Conservation (phyloP, 2,329 filamentous ascomycete species). For the Teratosphaeria gauchensis region DNA sequence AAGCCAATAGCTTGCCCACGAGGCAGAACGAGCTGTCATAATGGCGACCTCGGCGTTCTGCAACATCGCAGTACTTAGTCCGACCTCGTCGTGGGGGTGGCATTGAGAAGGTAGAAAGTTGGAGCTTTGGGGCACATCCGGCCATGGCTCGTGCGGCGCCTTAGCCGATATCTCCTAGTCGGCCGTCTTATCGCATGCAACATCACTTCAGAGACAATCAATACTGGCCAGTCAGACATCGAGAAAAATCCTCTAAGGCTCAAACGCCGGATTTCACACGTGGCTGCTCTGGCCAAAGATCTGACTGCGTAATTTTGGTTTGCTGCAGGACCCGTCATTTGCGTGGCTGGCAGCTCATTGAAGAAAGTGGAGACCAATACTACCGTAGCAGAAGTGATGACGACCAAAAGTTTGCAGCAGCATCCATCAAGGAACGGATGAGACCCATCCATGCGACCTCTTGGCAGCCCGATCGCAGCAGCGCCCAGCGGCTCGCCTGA, state of each 20-base stretch:
- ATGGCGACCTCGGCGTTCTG: background rate
- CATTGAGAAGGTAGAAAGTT: background rate
- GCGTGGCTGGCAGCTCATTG: background rate
- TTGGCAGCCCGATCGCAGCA: background rate
- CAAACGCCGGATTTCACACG: background rate
- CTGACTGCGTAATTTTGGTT: background rate
- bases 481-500: background rate
- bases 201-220: background rate
- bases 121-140: background rate
- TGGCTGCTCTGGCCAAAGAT: background rate
- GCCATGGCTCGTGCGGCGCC: background rate
- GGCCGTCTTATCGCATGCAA: background rate
- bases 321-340: background rate
- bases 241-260: background rate
- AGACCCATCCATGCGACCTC: background rate
- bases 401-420: background rate
- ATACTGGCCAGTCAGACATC: background rate
- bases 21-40: background rate
- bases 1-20: background rate
- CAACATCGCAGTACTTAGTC: background rate
- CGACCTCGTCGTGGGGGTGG: background rate
- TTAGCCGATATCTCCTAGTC: background rate
- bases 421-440: background rate
- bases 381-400: background rate
- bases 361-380: background rate